phyloP scores from a whole-genome alignment of 2,329 filamentous ascomycete genomes.

The Cytospora mali region DNA sequence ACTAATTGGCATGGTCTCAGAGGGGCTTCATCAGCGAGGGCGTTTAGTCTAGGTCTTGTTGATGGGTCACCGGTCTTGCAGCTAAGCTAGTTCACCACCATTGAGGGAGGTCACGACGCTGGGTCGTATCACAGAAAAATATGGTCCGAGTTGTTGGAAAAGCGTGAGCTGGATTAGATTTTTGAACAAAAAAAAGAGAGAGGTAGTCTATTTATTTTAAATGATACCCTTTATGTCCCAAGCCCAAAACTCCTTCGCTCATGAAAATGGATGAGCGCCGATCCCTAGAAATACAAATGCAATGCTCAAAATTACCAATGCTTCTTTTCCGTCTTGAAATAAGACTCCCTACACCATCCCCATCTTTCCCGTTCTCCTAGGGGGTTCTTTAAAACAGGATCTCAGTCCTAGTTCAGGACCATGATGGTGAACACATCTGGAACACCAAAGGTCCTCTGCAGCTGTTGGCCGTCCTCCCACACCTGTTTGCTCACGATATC shows the following conservation, averaged over 20 bases:
- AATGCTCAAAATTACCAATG: not conserved
- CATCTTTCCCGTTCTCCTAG: not conserved
- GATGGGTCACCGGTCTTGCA: not conserved
- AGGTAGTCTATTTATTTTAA: conserved; percentile 19
- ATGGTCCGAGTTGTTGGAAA: not conserved
- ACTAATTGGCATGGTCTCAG: not conserved
- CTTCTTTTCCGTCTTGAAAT: not conserved
- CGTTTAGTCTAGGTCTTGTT: not conserved
- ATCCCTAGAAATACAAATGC: not conserved
- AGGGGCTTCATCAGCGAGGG: not conserved
- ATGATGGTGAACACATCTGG: conserved; percentile 44
- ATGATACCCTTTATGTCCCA: conserved; percentile 7
- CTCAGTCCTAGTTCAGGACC: conserved; percentile 38
- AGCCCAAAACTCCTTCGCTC: conserved; percentile 15
- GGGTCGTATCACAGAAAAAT: not conserved
- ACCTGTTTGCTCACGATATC: conserved; percentile 31
- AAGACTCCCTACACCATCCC: not conserved
- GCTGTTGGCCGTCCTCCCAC: conserved; percentile 32
- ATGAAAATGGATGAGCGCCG: conserved; percentile 16
- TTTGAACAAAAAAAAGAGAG: conserved; percentile 17
- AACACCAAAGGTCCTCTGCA: conserved; percentile 41
- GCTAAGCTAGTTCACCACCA: not conserved
- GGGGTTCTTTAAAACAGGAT: not conserved
- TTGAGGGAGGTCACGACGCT: not conserved
- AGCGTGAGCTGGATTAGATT: conserved; percentile 16